These are phyloP conservation scores for Calocera cornea DNA, from an alignment of 768 basidiomycete species.

Conservation along the genomic window DNA sequence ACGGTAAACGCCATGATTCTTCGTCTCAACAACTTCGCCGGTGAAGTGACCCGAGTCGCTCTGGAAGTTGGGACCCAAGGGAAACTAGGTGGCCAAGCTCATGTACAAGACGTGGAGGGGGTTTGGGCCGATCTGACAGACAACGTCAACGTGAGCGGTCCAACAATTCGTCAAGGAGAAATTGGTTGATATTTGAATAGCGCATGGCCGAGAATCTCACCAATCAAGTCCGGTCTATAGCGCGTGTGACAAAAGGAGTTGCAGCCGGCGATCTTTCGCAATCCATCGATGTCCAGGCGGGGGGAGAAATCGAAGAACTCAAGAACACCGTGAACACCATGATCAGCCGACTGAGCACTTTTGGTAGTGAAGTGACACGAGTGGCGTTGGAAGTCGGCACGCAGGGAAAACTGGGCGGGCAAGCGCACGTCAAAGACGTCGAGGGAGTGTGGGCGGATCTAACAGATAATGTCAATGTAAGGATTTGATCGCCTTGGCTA, in stretches of 20 bases:
- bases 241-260: slow-evolving; percentile 62
- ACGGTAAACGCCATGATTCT: slow-evolving; percentile 20
- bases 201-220: slow-evolving; percentile 54
- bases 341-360: slow-evolving; percentile 26
- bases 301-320: slow-evolving; percentile 62
- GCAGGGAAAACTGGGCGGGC: slow-evolving; percentile 79
- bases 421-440: slow-evolving; percentile 79
- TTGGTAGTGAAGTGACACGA: slow-evolving; percentile 42
- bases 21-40: slow-evolving; percentile 48
- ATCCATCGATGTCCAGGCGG: slow-evolving; percentile 65
- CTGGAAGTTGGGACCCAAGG: slow-evolving; percentile 80
- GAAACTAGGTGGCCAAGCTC: slow-evolving; percentile 76
- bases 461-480: slow-evolving; percentile 78
- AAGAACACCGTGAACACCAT: slow-evolving; percentile 35
- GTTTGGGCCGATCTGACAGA: slow-evolving; percentile 75
- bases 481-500: slow-evolving; percentile 17
- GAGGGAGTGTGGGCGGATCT: slow-evolving; percentile 89
- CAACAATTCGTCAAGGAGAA: slow-evolving; percentile 11
- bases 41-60: slow-evolving; percentile 74
- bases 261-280: slow-evolving; percentile 62
- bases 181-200: too few relatives aligned
- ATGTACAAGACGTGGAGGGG: slow-evolving; percentile 79
- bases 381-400: slow-evolving; percentile 85
- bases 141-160: slow-evolving; percentile 62
- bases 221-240: slow-evolving; percentile 81